Base-by-base conservation (phyloP, 2,329 filamentous ascomycete genomes). In the Elsinoe ampelina region DNA sequence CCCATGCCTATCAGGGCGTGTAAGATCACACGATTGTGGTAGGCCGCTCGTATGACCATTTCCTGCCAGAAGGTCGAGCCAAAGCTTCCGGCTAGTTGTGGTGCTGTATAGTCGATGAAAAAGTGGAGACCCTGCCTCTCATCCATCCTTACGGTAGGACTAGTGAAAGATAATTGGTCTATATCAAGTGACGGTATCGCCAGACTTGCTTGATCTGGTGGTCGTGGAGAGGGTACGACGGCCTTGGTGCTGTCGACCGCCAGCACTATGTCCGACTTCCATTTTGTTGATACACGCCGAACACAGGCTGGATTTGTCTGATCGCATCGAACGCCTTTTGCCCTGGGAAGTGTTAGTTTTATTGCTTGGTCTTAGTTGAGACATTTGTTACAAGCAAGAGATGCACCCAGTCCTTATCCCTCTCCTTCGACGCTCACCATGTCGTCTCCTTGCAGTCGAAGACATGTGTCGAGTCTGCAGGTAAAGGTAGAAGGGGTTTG, bases 21-120 rank as follows among this genome's bases (percentile, higher is more conserved):
- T 15, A 50, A 20, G 13, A 50, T 50, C 26, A 22, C 17, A 13
- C 15, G 22, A 17, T 50, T 30, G 34, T 50, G 45, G 26, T 50
- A 50, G n/a, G 45, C 45, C 7, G 45, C 45, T 26, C 45, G 45
- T 34, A 50, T 50, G 45, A 50, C 45, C 45, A 50, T 50, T 36
- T 50, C 45, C 32, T 50, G 45, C 45, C 45, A 50, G 15, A 50
- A 50, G 22, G 26, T 50, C 6, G 45, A 50, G 6, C 45, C 45
- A 20, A 50, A 50, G 45, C 45, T 50, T 34, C 45, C 45, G 13
- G 45, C 45, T 26, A 50, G 34, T 17, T 50, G 45, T 50, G 45
- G 45, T 15, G 45, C 45, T 10, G 45, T 50, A 26, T 35, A 50
- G 15, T 50, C 13, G 19, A 50, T 50, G 30, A 34, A 50, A 30